Conservation (phyloP, 371 early-diverging fungal species). For the Lichtheimia ramosa region DNA sequence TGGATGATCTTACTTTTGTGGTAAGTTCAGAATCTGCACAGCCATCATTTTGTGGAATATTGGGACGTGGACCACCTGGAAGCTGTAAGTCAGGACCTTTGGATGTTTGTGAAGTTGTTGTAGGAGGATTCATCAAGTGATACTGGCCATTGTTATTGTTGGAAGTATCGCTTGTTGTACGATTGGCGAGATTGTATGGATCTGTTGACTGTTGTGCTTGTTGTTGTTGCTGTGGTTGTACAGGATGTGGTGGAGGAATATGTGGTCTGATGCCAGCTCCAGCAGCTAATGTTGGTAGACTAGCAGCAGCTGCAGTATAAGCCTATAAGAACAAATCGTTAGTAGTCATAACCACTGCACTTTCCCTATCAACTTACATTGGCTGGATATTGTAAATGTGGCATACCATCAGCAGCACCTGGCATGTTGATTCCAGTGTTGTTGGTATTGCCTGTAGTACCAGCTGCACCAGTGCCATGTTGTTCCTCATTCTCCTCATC, state of each 20-base stretch:
- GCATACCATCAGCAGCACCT: too few relatives aligned
- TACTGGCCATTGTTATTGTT: conserved; percentile 9
- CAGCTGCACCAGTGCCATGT: background rate
- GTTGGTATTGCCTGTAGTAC: conserved; percentile 11
- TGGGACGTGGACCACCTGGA: conserved; percentile 26
- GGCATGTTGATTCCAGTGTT: too few relatives aligned
- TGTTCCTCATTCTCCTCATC: conserved; percentile 17
- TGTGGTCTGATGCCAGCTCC: conserved; percentile 18
- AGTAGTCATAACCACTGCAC: background rate
- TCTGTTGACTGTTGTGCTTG: conserved; percentile 12
- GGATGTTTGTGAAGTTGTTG: conserved; percentile 1
- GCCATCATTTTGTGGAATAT: conserved; percentile 51
- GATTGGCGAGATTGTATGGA: background rate
- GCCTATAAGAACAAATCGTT: background rate
- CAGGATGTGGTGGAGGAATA: conserved; percentile 29
- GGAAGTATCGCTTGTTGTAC: conserved; percentile 1
- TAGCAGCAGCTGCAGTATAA: conserved; percentile 37
- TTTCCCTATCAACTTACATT: conserved; percentile 12
- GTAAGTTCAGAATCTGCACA: conserved; percentile 26
- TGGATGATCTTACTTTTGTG: conserved; percentile 22
- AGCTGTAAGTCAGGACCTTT: conserved; percentile 19
- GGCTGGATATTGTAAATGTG: conserved; percentile 27
- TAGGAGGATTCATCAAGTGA: conserved; percentile 12
- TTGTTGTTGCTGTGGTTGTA: conserved; percentile 18
- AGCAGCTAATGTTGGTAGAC: conserved; percentile 43